These are phyloP conservation scores for Magnaporthiopsis incrustans DNA, from an alignment of 2,329 filamentous ascomycete genomes.

Conservation along the genomic window DNA sequence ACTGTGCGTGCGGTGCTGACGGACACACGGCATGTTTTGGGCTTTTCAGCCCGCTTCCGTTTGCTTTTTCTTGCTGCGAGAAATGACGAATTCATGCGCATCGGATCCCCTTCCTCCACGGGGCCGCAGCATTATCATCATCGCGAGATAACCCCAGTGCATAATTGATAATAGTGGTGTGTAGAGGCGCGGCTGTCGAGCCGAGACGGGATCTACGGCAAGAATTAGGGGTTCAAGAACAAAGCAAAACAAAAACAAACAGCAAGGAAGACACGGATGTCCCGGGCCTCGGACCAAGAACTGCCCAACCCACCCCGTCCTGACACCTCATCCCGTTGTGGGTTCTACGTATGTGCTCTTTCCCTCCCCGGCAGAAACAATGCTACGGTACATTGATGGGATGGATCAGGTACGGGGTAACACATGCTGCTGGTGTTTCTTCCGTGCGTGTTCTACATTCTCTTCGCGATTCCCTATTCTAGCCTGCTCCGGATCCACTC, in stretches of 20 bases:
- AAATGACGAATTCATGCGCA: constrained; percentile 6
- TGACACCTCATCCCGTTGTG: background rate
- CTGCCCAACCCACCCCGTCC: background rate
- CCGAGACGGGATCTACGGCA: background rate
- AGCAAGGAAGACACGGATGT: background rate
- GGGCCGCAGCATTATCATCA: background rate
- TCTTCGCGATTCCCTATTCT: constrained; percentile 8
- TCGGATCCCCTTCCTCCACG: background rate
- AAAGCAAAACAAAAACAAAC: constrained; percentile 5
- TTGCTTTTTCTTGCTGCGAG: background rate
- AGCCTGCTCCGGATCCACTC: constrained; percentile 39
- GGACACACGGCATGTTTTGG: too few species aligned
- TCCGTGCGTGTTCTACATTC: background rate
- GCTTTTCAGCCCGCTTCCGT: too few species aligned
- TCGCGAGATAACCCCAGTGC: background rate
- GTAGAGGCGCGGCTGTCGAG: too few species aligned
- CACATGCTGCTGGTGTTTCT: background rate
- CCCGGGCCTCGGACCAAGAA: too few species aligned
- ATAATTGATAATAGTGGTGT: too few species aligned
- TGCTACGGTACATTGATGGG: background rate
- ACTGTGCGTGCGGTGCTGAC: too few species aligned
- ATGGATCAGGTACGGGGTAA: background rate
- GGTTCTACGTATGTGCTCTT: background rate
- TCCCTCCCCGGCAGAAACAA: background rate
- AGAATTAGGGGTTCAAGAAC: background rate